Percentiles rank a stretch among this genome's conserved stretches.
Evolutionary conservation across 805 yeast genomes (phyloP).

Genomic region (Starmerella powellii): DNA sequence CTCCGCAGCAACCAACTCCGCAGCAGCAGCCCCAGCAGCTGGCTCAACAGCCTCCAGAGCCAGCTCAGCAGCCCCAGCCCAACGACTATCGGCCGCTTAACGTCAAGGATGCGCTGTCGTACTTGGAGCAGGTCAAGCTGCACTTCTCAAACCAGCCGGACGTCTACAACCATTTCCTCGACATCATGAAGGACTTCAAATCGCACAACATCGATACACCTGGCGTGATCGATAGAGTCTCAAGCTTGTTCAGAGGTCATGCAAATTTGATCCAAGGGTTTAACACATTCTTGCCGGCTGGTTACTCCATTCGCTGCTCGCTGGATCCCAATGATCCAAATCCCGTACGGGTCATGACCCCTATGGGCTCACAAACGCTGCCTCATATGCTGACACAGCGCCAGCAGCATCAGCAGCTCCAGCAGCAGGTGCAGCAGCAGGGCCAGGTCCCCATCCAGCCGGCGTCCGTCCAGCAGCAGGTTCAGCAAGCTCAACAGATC

Average conservation of each 20-base stretch:
- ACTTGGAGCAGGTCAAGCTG: slow-evolving; percentile 87
- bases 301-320: slow-evolving; percentile 85
- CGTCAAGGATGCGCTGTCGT: slow-evolving; percentile 90
- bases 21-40: slow-evolving; percentile 7
- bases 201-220: slow-evolving; percentile 94
- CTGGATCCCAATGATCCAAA: slow-evolving; percentile 78
- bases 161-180: slow-evolving; percentile 89
- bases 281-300: slow-evolving; percentile 94
- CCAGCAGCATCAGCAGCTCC: slow-evolving; percentile 11
- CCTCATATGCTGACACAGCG: slow-evolving; percentile 14
- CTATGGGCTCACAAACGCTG: slow-evolving; percentile 54
- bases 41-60: slow-evolving; percentile 8
- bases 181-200: slow-evolving; percentile 97
- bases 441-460: slow-evolving; percentile 11
- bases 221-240: slow-evolving; percentile 93
- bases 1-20: slow-evolving; percentile 7
- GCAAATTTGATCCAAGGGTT: slow-evolving; percentile 90
- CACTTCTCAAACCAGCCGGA: slow-evolving; percentile 90
- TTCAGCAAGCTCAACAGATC: slow-evolving; percentile 16
- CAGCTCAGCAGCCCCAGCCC: slow-evolving; percentile 1
- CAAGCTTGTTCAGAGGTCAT: slow-evolving; percentile 81
- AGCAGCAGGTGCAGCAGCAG: slow-evolving; percentile 14
- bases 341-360: slow-evolving; percentile 90
- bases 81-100: slow-evolving; percentile 51
- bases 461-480: slow-evolving; percentile 15